A percentile compares a stretch with the other conserved stretches of the same genome.
Evolutionary conservation across 164 flowering plant genomes (phyloP).

Genomic region (Dillenia turbinata): DNA sequence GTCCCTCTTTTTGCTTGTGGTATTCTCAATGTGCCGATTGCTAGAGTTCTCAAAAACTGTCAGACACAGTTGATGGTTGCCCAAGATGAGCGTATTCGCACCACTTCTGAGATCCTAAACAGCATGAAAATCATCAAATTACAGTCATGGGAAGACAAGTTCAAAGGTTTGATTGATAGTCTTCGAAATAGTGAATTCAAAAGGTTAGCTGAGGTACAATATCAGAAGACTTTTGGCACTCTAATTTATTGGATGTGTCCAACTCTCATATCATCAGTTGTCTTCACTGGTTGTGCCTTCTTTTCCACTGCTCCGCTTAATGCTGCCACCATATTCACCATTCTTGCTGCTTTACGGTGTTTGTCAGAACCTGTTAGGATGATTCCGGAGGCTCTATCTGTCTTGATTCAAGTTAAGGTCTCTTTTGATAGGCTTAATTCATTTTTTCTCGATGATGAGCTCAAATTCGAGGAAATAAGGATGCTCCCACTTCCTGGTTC

Average conservation of each 20-base stretch:
- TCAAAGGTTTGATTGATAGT: constrained; percentile 46
- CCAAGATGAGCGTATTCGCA: constrained; percentile 65
- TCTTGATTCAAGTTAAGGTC: constrained; percentile 70
- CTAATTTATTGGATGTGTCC: constrained; percentile 81
- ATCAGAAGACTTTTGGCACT: constrained; percentile 35
- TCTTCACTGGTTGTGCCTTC: constrained; percentile 56
- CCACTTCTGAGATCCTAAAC: constrained; percentile 77
- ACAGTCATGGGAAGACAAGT: constrained; percentile 90
- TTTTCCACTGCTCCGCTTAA: constrained; percentile 46
- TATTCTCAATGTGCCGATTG: constrained; percentile 68
- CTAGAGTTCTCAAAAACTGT: constrained; percentile 47
- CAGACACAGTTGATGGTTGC: constrained; percentile 56
- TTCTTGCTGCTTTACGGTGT: constrained; percentile 55
- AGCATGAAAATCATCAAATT: constrained; percentile 82
- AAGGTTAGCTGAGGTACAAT: constrained; percentile 52
- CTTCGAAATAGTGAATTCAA: constrained; percentile 53
- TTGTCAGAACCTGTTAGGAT: constrained; percentile 70
- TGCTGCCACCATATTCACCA: constrained; percentile 73
- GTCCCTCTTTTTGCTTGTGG: constrained; percentile 56
- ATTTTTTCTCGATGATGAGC: constrained; percentile 68
- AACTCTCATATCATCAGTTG: constrained; percentile 59
- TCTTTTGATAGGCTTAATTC: constrained; percentile 59
- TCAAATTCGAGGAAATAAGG: constrained; percentile 25
- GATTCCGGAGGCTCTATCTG: constrained; percentile 68
- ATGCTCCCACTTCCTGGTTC: not conserved